Percentiles rank a stretch among this genome's conserved stretches.
Conservation (phyloP, 495 filamentous ascomycete genomes). For the Aspergillus homomorphus region DNA sequence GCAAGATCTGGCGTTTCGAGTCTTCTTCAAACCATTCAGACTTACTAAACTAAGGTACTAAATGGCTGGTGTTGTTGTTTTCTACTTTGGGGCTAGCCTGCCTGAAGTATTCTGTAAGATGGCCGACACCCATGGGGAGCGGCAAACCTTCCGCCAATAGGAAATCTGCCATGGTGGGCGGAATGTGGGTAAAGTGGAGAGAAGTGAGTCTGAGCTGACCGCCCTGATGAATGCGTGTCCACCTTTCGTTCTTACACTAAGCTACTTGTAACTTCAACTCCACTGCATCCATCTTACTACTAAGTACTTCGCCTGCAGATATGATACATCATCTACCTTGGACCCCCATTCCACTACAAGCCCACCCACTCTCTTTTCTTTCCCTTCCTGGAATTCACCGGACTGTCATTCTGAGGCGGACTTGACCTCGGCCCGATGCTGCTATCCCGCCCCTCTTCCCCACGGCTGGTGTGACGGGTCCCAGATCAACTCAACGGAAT, state of each 20-base stretch:
- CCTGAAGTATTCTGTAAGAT: background rate
- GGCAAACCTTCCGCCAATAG: constrained; percentile 15
- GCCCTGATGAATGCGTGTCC: too few relatives aligned
- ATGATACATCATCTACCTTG: background rate
- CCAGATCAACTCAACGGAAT: background rate
- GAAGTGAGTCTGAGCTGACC: background rate
- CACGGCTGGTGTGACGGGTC: background rate
- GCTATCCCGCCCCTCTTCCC: background rate
- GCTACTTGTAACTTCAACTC: too few relatives aligned
- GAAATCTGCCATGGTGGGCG: constrained; percentile 11
- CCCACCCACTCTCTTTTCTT: background rate
- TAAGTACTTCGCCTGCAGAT: too few relatives aligned
- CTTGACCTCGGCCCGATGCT: background rate
- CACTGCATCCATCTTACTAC: too few relatives aligned
- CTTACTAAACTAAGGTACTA: too few relatives aligned
- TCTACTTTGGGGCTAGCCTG: background rate
- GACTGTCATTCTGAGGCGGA: background rate
- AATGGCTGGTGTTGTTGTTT: background rate
- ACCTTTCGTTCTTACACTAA: too few relatives aligned
- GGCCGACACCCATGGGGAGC: background rate
- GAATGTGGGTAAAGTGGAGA: constrained; percentile 13
- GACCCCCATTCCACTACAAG: background rate
- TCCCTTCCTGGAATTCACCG: background rate
- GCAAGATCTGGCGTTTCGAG: background rate
- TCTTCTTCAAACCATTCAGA: too few relatives aligned